Evolutionary conservation across 208 protist genomes (phyloP), one percentile per base, ranked within the genome.

Genomic region (Leishmania braziliensis): DNA sequence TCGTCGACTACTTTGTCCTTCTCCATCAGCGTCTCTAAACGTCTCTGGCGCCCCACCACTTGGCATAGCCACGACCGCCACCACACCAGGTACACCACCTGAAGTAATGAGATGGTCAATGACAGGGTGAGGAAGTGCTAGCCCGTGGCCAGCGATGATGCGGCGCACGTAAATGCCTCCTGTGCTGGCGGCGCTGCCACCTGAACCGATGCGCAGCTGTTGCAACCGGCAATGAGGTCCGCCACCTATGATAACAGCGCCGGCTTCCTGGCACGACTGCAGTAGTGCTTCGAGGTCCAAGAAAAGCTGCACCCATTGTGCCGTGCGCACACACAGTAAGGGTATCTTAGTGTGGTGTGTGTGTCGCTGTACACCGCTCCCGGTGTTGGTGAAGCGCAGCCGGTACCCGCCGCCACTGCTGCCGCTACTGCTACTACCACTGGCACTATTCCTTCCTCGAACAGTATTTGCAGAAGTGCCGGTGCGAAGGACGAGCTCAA

Each of bases 301-400:
- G 56, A 90, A 92, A n/a, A 95, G 80, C 74, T 93, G 91, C 72
- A 84, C 78, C 93, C 93, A 96, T 78, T 88, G 81, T 9, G 90
- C 89, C 12, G 81, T 84, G 9, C 74, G 75, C 20, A 91, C 75
- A 75, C 90, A 92, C 16, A 74, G 84, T 66, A 96, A 74, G 18
- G 92, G 91, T 23, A 96, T 80, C 46, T 89, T 91, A 1, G 89
- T 86, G 84, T 95, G 90, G 63, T 95, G 92, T 5, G 87, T 72
- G 62, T 87, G 86, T 3, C 65, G 83, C 80, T 92, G 87, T 4
- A 88, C 77, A 14, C 70, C 63, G 14, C 75, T 65, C 18, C 84
- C 86, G 36, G 79, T 81, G 65, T 75, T 91, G 29, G 84, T 93
- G 78, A 94, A 93, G 58, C 86, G 88, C 26, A 84, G 68, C 1